Base-by-base conservation (phyloP, 352 stramenopile species). In the Phytophthora vignae region DNA sequence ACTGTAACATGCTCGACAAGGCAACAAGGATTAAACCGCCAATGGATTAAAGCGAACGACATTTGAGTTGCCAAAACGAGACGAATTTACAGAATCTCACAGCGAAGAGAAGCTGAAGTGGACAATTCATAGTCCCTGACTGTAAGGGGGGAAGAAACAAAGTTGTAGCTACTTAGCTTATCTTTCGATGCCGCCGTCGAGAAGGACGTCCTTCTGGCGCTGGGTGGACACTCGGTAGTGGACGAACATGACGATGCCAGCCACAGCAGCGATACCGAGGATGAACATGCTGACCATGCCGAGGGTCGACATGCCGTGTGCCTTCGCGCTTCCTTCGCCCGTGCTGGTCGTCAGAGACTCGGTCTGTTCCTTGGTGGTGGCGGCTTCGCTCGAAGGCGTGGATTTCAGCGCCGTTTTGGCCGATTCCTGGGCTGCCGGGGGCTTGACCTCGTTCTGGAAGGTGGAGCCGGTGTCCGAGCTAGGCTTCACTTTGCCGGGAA, bases 151-250 rank as follows among this genome's bases (percentile, higher is more conserved):
- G 22, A n/a, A n/a, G 22, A 25, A 22, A 49, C 4, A 22, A 49
- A 22, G 17, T 21, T 21, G n/a, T 22, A 22, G 42, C 55, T 57
- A 57, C 22, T 46, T 55, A 27, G 36, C 36, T 44, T 44, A 44
- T 44, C 36, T n/a, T 15, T 70, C 60, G 62, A 76, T 60, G 10
- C 67, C 74, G 17, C 73, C 73, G 31, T 90, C 87, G 70, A 90
- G 77, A 61, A 92, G 83, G 40, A 90, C 88, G 57, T 91, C 77
- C 53, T 82, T 75, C 71, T 93, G 82, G 55, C 71, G 80, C 48
- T 83, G 67, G 49, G 86, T 81, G 52, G 83, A 87, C 60, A 84
- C 84, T 56, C 81, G 75, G 60, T 89, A 91, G 74, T 84, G 88
- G 27, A 85, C 76, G 61, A 87, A 86, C 50, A 88, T 70, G 25